Percentiles rank a stretch among this genome's conserved stretches.
Evolutionary conservation across 2,329 filamentous ascomycete species (phyloP).

Genomic region (Leptographium galeiforme): DNA sequence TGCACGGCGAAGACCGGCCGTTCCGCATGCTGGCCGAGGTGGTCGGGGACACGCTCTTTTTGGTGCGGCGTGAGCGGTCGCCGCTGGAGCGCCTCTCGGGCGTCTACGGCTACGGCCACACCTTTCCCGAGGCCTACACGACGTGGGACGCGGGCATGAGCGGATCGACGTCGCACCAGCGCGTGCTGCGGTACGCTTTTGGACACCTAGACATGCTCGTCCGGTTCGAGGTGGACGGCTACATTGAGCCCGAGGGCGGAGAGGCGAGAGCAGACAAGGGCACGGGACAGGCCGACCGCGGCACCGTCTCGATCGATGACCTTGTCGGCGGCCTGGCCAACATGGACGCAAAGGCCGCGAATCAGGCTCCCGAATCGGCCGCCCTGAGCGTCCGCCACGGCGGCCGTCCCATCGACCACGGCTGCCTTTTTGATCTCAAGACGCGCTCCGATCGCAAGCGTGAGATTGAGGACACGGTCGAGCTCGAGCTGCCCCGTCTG

Average conservation of each 20-base stretch:
- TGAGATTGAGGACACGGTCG: slow-evolving; percentile 16
- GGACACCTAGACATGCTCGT: slow-evolving; percentile 36
- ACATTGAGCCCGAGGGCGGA: slow-evolving; percentile 16
- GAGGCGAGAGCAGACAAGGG: not conserved
- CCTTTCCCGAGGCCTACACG: slow-evolving; percentile 54
- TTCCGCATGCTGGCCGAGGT: slow-evolving; percentile 48
- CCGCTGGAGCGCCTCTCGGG: slow-evolving; percentile 40
- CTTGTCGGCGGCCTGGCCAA: not conserved
- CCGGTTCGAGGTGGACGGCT: slow-evolving; percentile 47
- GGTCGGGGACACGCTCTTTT: slow-evolving; percentile 43
- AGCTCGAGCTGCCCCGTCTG: slow-evolving; percentile 25
- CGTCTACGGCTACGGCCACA: slow-evolving; percentile 50
- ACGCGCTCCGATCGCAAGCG: slow-evolving; percentile 21
- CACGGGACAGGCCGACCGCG: not conserved
- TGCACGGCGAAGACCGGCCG: slow-evolving; percentile 25
- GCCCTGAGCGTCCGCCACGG: slow-evolving; percentile 9
- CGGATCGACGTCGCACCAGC: slow-evolving; percentile 47
- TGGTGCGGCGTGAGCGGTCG: slow-evolving; percentile 47
- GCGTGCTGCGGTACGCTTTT: slow-evolving; percentile 45
- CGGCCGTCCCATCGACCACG: slow-evolving; percentile 18
- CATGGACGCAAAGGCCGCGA: not conserved
- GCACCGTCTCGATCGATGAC: not conserved
- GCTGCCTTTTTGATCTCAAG: slow-evolving; percentile 28
- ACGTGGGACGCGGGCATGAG: slow-evolving; percentile 42
- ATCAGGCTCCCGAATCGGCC: no score